A percentile compares a stretch with the other conserved stretches of the same genome.
These are phyloP conservation scores for Guyanaporus albipodus DNA, from an alignment of 768 basidiomycete species.

Conservation along the genomic window DNA sequence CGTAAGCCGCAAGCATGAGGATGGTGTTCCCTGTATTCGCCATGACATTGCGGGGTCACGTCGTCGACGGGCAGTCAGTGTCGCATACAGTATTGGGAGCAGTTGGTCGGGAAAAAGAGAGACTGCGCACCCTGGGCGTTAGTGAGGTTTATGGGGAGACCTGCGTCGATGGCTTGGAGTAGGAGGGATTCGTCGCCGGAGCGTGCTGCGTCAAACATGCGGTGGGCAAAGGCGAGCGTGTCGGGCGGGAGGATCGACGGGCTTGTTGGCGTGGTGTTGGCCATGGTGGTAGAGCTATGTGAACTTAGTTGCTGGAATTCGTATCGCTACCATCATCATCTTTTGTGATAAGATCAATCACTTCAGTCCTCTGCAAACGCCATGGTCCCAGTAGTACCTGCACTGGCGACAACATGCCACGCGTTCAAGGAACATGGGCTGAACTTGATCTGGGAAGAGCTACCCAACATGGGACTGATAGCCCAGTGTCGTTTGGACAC, in stretches of 20 bases:
- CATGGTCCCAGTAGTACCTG: too few species aligned
- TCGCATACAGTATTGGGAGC: too few species aligned
- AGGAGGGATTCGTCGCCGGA: slow-evolving; percentile 51
- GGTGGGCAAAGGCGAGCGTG: slow-evolving; percentile 51
- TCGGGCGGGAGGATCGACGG: slow-evolving; percentile 28
- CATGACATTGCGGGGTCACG: too few species aligned
- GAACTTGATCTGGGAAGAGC: neutral
- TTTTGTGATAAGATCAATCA: too few species aligned
- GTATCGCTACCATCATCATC: too few species aligned
- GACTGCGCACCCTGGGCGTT: slow-evolving; percentile 62
- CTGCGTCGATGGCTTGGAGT: slow-evolving; percentile 58
- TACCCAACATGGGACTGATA: neutral
- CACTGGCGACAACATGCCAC: too few species aligned
- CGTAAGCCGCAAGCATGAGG: slow-evolving; percentile 74
- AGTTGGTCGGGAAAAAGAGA: neutral
- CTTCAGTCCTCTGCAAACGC: too few species aligned
- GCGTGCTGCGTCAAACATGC: slow-evolving; percentile 75
- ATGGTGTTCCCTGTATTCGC: slow-evolving; percentile 60
- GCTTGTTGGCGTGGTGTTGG: neutral
- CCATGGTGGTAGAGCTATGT: too few species aligned
- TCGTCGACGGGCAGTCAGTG: too few species aligned
- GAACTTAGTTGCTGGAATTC: too few species aligned
- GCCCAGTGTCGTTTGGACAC: neutral
- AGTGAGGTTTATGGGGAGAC: slow-evolving; percentile 68
- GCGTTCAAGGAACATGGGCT: neutral